Conservation (phyloP, 495 filamentous ascomycete species). For the Venustampulla echinocandica region DNA sequence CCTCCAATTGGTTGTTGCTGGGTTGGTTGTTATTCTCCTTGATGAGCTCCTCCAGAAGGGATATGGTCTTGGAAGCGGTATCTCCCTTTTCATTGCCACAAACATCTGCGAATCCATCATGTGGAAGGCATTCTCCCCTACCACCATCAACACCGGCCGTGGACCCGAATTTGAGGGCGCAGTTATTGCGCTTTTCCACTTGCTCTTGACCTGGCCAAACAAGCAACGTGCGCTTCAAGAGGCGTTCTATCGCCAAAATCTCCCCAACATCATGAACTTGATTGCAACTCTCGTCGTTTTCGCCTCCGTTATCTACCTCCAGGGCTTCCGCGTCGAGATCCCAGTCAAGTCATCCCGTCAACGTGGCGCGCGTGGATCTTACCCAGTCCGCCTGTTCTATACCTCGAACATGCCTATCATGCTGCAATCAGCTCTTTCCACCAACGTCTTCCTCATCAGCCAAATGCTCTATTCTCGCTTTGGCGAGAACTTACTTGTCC, state of each 20-base stretch:
- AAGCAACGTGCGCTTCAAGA: constrained; percentile 95
- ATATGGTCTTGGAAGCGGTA: constrained; percentile 95
- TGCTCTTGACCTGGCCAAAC: constrained; percentile 96
- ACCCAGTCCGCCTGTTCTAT: constrained; percentile 74
- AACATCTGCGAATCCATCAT: constrained; percentile 99
- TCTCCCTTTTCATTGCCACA: constrained; percentile 99
- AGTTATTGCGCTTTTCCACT: constrained; percentile 96
- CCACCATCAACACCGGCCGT: constrained; percentile 98
- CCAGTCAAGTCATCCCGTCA: constrained; percentile 99
- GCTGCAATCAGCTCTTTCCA: constrained; percentile 95
- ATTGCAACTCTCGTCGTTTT: constrained; percentile 89
- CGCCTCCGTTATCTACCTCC: constrained; percentile 97
- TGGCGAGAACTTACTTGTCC: constrained; percentile 95
- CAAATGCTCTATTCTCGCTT: constrained; percentile 99
- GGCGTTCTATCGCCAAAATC: constrained; percentile 98
- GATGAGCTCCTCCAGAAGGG: constrained; percentile 99
- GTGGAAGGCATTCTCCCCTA: constrained; percentile 99
- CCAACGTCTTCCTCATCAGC: constrained; percentile 96
- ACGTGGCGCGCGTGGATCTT: constrained; percentile 90
- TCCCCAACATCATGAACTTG: constrained; percentile 99
- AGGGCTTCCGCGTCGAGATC: constrained; percentile 99
- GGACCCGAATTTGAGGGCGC: constrained; percentile 99
- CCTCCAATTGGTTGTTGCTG: constrained; percentile 91
- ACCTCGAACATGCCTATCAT: constrained; percentile 98
- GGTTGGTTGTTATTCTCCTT: constrained; percentile 96